Evolutionary conservation across 805 yeast genomes (phyloP).

Genomic region (Pichia californica): DNA sequence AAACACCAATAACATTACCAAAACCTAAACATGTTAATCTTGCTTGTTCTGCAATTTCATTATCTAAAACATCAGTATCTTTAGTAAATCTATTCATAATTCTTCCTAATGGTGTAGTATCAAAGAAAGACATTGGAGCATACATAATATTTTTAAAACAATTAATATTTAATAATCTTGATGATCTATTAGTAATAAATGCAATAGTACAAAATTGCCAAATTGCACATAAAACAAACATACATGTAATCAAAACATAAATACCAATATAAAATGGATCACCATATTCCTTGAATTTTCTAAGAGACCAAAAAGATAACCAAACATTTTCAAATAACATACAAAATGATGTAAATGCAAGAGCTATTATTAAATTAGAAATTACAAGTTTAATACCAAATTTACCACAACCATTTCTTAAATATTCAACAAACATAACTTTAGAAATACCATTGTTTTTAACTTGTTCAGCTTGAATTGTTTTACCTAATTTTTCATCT

Average conservation of each 20-base stretch:
- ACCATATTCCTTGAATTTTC: slow-evolving; percentile 38
- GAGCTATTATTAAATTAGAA: slow-evolving; percentile 14
- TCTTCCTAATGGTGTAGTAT: slow-evolving; percentile 83
- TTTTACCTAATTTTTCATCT: slow-evolving; percentile 27
- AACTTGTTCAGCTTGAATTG: slow-evolving; percentile 27
- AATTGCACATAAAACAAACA: slow-evolving; percentile 39
- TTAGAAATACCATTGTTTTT: slow-evolving; percentile 34
- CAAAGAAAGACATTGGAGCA: slow-evolving; percentile 79
- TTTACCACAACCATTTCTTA: slow-evolving; percentile 50
- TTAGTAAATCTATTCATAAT: slow-evolving; percentile 80
- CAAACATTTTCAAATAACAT: slow-evolving; percentile 61
- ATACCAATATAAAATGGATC: slow-evolving; percentile 64
- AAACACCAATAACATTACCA: slow-evolving; percentile 29
- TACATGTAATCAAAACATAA: slow-evolving; percentile 53
- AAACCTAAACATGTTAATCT: slow-evolving; percentile 52
- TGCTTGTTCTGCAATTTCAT: slow-evolving; percentile 67
- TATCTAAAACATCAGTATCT: slow-evolving; percentile 79
- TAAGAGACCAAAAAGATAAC: slow-evolving; percentile 74
- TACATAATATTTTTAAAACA: slow-evolving; percentile 59
- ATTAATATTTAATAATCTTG: slow-evolving; percentile 48
- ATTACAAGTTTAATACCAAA: slow-evolving; percentile 29
- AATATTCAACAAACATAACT: slow-evolving; percentile 44
- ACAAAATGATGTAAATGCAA: slow-evolving; percentile 40
- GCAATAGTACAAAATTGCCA: slow-evolving; percentile 42
- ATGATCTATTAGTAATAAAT: slow-evolving; percentile 46